Base-by-base conservation (phyloP, 345 rosid genomes). In the Fremontodendron californicum region DNA sequence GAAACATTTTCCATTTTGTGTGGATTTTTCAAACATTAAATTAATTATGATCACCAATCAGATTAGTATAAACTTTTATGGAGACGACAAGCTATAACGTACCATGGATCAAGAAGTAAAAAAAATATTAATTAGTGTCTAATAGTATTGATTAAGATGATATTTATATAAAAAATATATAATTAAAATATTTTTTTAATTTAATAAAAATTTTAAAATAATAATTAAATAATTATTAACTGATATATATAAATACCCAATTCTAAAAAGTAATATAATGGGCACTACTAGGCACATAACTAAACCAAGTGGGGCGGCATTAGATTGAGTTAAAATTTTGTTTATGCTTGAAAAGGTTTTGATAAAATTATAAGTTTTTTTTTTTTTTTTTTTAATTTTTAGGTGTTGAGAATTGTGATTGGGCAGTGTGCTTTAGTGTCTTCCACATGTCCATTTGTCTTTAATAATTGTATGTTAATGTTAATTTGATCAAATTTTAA, bases 241-340 rank as follows among this genome's bases (percentile, higher is more conserved):
- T n/a, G n/a, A n/a, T n/a, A n/a, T n/a, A n/a, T n/a, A n/a, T n/a
- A n/a, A n/a, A n/a, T n/a, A n/a, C n/a, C n/a, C n/a, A n/a, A n/a
- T n/a, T n/a, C n/a, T 37, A 60, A 60, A 37, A 11, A 25, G 7
- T 11, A 19, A 46, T 13, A 2, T 37, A 13, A 21, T 73, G 49
- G 49, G 33, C 61, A 71, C 61, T 71, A 19, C 2, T 25, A 29
- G 35, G 73, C 61, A 49, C 61, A 29, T 48, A 1, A 54, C 48
- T 5, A 35, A 35, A 25, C 13, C 39, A 16, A 58, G 67, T 74
- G 77, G 55, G 55, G 77, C 77, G 68, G 77, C 23, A 42, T 42
- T 27, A 58, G 55, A 58, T 42, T 58, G 55, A 55, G 55, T 27
- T 73, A 35, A 18, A 55, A 37, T 37, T 55, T 23, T 37, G 65